A percentile compares a stretch with the other conserved stretches of the same genome.
phyloP scores from a whole-genome alignment of 2,329 filamentous ascomycete genomes.

The Sclerotiophoma versabilis region DNA sequence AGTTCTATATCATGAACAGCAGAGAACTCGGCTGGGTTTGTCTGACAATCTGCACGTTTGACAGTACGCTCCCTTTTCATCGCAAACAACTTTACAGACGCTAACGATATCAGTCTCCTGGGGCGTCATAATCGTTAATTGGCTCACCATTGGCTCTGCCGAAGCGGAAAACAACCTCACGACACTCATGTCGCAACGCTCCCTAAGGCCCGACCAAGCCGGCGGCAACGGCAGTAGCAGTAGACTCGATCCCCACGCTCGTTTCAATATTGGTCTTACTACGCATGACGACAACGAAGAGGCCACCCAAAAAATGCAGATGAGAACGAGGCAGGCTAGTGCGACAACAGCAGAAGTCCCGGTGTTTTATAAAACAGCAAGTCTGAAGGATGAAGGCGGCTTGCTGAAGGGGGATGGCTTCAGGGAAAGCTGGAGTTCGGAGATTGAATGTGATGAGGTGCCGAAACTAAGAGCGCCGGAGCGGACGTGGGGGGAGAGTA shows the following conservation, averaged over 20 bases:
- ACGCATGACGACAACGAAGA: not conserved
- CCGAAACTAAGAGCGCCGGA: not conserved
- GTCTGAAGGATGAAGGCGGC: conserved; percentile 14
- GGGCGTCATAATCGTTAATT: conserved; percentile 38
- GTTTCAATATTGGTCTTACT: not conserved
- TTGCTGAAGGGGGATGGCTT: conserved; percentile 1
- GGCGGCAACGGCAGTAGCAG: no score
- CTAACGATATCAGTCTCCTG: conserved; percentile 32
- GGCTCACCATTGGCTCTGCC: conserved; percentile 38
- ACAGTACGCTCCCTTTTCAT: conserved; percentile 31
- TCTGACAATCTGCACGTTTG: conserved; percentile 48
- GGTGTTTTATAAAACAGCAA: conserved; percentile 6
- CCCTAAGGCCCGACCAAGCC: not conserved
- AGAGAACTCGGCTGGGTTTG: conserved; percentile 50
- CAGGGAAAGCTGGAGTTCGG: conserved; percentile 3
- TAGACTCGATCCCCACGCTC: not conserved
- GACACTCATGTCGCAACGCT: conserved; percentile 18
- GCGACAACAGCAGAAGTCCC: conserved; percentile 8
- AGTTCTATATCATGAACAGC: conserved; percentile 40
- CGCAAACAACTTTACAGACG: not conserved
- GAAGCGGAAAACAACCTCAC: conserved; percentile 32
- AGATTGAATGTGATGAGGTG: not conserved
- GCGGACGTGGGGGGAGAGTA: not conserved
- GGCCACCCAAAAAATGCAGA: not conserved
- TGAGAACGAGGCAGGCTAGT: conserved; percentile 2